Evolutionary conservation across 306 rosid species (phyloP), one percentile per base, ranked within the genome.

Genomic region (Erythrophleum fordii): DNA sequence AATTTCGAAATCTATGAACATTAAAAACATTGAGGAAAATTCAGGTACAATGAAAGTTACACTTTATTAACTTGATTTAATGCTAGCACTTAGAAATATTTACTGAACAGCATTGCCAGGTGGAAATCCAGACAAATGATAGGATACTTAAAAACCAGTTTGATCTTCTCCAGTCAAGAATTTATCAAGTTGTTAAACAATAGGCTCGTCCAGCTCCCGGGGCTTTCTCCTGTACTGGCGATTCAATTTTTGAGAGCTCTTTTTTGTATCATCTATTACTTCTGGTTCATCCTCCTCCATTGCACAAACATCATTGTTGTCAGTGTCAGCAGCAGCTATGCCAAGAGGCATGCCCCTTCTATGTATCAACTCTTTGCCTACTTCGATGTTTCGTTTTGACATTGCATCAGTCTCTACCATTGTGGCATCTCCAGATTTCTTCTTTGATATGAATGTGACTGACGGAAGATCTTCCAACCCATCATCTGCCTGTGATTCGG

Each of bases 241-340:
- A 73, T 86, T 85, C 8, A 64, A 26, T 86, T 64, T 91, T 73
- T 83, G 96, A 0, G 70, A 82, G 76, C 84, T 77, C 82, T 80
- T 86, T 60, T 71, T 89, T 29, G 46, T 62, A 59, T 42, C 88
- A 37, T 41, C 88, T 44, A 25, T 49, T 18, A 51, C 80, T 65
- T 87, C 90, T 11, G 82, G 83, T 82, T 88, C 96, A 77, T 95
- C 98, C 87, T 92, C 99, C 55, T 95, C 99, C 98, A 95, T 95
- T 55, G 93, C 95, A 87, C 90, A 91, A 67, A 83, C 84, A 1
- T 87, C 94, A 84, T 77, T 83, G 34, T 81, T 86, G 76, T 85
- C 92, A 20, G 75, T 31, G 3, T 84, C 92, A 22, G 42, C 92
- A 1, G 72, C 87, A 22, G 90, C 94, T 52, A 93, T 86, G 75